Evolutionary conservation across 2,329 filamentous ascomycete genomes (phyloP), one percentile per base, ranked within the genome.

Genomic region (Talaromyces albobiverticillius): DNA sequence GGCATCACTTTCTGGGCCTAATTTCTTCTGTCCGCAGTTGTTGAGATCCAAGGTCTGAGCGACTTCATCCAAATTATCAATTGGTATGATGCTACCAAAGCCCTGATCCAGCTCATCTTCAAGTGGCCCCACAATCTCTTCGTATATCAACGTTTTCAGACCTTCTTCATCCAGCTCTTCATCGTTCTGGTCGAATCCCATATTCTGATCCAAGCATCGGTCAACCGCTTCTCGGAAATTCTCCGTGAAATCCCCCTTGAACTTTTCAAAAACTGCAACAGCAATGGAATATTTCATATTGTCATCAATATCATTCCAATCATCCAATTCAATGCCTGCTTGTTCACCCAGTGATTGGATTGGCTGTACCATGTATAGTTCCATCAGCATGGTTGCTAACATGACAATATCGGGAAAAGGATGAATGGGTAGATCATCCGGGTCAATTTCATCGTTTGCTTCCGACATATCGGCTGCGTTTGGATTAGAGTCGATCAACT

Each of bases 81-180:
- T 54, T 23, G 52, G 38, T 18, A 49, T 13, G 14, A 46, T 54
- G 26, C 48, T 43, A 11, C 52, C 43, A 40, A 54, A 54, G 2
- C 45, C 46, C 29, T 49, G 52, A 11, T 49, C 46, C 29, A 54
- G 36, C 25, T 54, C 52, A 23, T 54, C 52, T 49, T 54, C 51
- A 26, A 54, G 34, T 0, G 51, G 51, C 13, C 34, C 16, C n/a
- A 54, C 34, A 23, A 54, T 46, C 10, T 49, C 51, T 18, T 54
- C 32, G 36, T 54, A 54, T n/a, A 54, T 48, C 22, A 40, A 22
- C 6, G 22, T 25, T 22, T 49, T 54, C n/a, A 54, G 18, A 3
- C 34, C 34, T 9, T 47, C 31, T 3, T 54, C 51, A 41, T 48
- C 51, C 31, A 54, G n/a, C 23, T 47, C 36, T 11, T 13, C n/a